Evolutionary conservation across 139 green algal genomes (phyloP), one percentile per base, ranked within the genome.

Genomic region (Desmodesmus armatus): DNA sequence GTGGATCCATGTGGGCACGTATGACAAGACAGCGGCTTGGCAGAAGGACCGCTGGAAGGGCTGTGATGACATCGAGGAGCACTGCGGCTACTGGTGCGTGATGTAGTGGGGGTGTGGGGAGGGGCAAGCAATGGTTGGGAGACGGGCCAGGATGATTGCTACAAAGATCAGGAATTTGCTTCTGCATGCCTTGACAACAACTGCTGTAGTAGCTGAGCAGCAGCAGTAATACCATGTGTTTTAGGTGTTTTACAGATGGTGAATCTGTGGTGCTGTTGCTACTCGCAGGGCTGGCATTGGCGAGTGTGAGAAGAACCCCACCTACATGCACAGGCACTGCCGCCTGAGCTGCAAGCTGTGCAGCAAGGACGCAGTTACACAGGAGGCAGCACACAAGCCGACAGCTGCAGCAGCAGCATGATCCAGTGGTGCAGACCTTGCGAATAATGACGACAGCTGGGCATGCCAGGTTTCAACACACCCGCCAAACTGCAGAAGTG

Each of bases 1-100:
- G n/a, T 82, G 76, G 76, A 82, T 82, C 47, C 76, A 82, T 43
- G 76, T 82, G 17, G 76, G n/a, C 17, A 11, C 23, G 7, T 82
- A 72, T 73, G 76, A 31, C n/a, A 23, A 72, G 53, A 31, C 21
- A 40, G 76, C 76, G 7, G 35, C 62, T 15, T 82, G 49, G n/a
- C 76, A 82, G 37, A 65, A 37, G 21, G 15, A 72, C 53, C 71
- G 72, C 25, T 82, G 76, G 76, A 71, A 53, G 39, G 76, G 76
- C 0, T 82, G 76, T 47, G 55, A 39, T 11, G 76, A 82, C 37
- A 31, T 5, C 27, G 17, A 55, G 23, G 76, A 82, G 55, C 13
- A 82, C 39, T 82, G 76, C 43, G 25, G 33, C 7, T 82, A 82
- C 47, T 82, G n/a, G n/a, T n/a, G n/a, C n/a, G n/a, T n/a, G n/a